phyloP scores from a whole-genome alignment of 2,329 filamentous ascomycete species.

The Paecilomyces variotii region DNA sequence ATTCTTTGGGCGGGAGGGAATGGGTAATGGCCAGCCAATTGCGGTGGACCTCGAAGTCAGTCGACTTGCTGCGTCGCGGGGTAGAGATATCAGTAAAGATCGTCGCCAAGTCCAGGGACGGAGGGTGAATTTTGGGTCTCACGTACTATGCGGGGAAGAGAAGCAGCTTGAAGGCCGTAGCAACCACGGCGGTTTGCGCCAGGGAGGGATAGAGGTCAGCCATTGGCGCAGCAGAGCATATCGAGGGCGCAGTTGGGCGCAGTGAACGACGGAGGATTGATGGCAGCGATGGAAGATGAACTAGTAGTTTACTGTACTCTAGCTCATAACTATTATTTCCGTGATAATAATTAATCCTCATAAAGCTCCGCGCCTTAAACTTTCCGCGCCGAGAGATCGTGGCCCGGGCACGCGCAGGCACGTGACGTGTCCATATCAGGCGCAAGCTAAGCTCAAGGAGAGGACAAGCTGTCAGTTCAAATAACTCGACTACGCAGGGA shows the following conservation, averaged over 20 bases:
- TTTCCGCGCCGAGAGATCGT: not conserved
- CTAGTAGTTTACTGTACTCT: too few species aligned
- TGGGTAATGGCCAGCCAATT: constrained; percentile 98
- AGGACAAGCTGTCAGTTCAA: constrained; percentile 14
- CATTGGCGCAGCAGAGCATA: constrained; percentile 46
- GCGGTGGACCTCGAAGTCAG: constrained; percentile 96
- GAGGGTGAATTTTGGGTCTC: constrained; percentile 1
- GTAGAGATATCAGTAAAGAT: constrained; percentile 6
- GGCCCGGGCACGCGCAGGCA: not conserved
- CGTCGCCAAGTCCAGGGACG: not conserved
- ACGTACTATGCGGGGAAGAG: constrained; percentile 91
- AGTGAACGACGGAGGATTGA: not conserved
- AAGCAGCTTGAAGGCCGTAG: constrained; percentile 82
- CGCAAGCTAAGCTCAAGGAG: not conserved
- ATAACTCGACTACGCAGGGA: not conserved
- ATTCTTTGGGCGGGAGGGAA: constrained; percentile 75
- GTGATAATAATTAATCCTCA: too few species aligned
- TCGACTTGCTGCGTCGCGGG: constrained; percentile 67
- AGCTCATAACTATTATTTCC: too few species aligned
- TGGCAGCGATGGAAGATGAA: not conserved
- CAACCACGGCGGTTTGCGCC: constrained; percentile 75
- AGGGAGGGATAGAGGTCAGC: constrained; percentile 78
- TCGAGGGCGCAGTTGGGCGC: not conserved
- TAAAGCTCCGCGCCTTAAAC: not conserved
- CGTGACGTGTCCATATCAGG: not conserved